Evolutionary conservation across 495 filamentous ascomycete species (phyloP), one percentile per base, ranked within the genome.

Genomic region (Lasiosphaeria miniovina): DNA sequence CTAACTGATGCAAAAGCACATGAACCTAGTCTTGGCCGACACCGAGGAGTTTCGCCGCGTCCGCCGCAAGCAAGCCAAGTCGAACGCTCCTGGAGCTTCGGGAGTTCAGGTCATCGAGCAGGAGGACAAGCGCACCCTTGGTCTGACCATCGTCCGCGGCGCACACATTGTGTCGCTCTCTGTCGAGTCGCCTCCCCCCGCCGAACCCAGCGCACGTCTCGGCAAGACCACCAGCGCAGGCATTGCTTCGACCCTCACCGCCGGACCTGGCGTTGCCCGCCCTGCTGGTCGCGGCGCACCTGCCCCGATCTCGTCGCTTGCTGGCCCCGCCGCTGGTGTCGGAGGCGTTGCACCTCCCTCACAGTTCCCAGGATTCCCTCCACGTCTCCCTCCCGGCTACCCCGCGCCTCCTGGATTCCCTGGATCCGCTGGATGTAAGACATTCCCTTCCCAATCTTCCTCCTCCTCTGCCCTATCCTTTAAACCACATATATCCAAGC

Each of bases 1-100:
- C 66, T 75, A 60, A 75, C 61, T 68, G 33, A 48, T 51, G 58
- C 43, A 49, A 51, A 61, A 97, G 91, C 94, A 98, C 74, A 97
- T 98, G 95, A 99, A 99, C 75, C 86, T 99, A 61, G 94, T 99
- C 60, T 86, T 99, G 51, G 95, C 93, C 71, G 94, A 99, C 70
- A 97, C 95, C 69, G 94, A 99, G 84, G 94, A 99, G 75, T 98
- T 97, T 76, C 93, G 94, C 68, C 89, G 89, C 65, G 90, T 93
- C 60, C 96, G 94, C 79, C 86, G 90, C 70, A 96, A 93, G 81
- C 84, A 88, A 60, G 76, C 82, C 49, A 96, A 96, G 80, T 78
- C 85, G 61, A 76, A 85, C 46, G 86, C 91, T 62, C 89, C 89
- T 12, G 88, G 89, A 56, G 74, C 77, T 38, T 65, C 74, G 31